A percentile compares a stretch with the other conserved stretches of the same genome.
These are phyloP conservation scores for Colletotrichum kahawae DNA, from an alignment of 2,329 filamentous ascomycete genomes.

Conservation along the genomic window DNA sequence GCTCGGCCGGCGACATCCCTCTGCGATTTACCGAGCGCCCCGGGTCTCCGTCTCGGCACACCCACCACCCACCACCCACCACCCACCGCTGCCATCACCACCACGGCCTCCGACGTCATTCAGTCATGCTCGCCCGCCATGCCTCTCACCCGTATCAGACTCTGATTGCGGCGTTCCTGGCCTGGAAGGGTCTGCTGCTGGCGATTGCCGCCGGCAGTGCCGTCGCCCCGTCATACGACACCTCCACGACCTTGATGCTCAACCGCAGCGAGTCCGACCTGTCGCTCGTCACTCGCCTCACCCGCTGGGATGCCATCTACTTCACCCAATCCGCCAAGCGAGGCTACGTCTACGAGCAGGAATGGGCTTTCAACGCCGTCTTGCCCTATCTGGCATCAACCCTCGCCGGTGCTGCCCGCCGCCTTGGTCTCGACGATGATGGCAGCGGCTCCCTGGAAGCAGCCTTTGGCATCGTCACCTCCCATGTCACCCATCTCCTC, in stretches of 20 bases:
- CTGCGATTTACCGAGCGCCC: not conserved
- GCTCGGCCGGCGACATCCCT: not conserved
- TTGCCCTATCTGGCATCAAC: slow-evolving; percentile 48
- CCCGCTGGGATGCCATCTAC: slow-evolving; percentile 84
- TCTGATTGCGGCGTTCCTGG: slow-evolving; percentile 51
- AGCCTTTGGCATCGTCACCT: slow-evolving; percentile 67
- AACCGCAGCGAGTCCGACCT: slow-evolving; percentile 27
- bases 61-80: too few species aligned
- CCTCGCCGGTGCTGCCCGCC: slow-evolving; percentile 33
- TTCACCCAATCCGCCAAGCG: slow-evolving; percentile 67
- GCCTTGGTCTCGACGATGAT: slow-evolving; percentile 25
- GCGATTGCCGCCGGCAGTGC: slow-evolving; percentile 58
- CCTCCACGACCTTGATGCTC: slow-evolving; percentile 64
- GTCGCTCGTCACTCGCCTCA: slow-evolving; percentile 60
- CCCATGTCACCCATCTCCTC: slow-evolving; percentile 76
- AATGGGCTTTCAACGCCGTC: slow-evolving; percentile 77
- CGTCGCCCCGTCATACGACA: slow-evolving; percentile 72
- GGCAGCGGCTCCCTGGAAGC: slow-evolving; percentile 36
- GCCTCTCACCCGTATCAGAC: slow-evolving; percentile 24
- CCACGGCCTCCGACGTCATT: not conserved
- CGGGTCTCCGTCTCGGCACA: not conserved
- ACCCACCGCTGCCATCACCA: not conserved
- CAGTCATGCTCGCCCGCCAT: slow-evolving; percentile 15
- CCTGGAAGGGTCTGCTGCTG: slow-evolving; percentile 74
- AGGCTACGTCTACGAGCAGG: slow-evolving; percentile 78